A percentile compares a stretch with the other conserved stretches of the same genome.
phyloP scores from a whole-genome alignment of 768 basidiomycete species.

The Tricholoma bakamatsutake region DNA sequence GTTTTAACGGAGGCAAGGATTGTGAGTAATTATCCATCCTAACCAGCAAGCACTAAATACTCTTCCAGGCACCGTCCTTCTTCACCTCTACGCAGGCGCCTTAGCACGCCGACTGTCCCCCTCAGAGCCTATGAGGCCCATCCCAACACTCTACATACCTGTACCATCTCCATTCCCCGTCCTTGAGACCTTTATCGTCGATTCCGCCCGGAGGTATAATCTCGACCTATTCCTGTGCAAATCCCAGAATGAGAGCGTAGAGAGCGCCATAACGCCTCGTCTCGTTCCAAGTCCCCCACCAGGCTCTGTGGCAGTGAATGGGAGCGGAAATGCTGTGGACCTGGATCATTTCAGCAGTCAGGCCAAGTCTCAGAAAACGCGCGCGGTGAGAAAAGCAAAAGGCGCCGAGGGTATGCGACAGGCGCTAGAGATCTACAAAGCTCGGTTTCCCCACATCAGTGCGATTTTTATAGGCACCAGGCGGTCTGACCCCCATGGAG shows the following conservation, averaged over 20 bases:
- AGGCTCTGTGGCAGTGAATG: too few relatives aligned
- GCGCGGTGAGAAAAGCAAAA: constrained; percentile 45
- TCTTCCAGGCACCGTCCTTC: constrained; percentile 82
- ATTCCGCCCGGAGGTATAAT: constrained; percentile 55
- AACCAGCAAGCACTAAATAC: neutral
- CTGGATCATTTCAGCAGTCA: constrained; percentile 18
- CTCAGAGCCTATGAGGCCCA: constrained; percentile 35
- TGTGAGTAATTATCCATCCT: constrained; percentile 48
- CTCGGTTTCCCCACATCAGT: constrained; percentile 54
- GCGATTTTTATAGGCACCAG: constrained; percentile 90
- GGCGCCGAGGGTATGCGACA: constrained; percentile 72
- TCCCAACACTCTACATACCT: constrained; percentile 81
- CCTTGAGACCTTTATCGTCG: constrained; percentile 79
- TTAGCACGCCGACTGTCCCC: constrained; percentile 41
- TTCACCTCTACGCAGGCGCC: constrained; percentile 81
- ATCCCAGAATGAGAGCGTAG: constrained; percentile 38
- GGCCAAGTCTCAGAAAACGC: constrained; percentile 17
- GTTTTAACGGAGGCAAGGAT: constrained; percentile 99
- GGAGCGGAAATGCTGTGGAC: constrained; percentile 8
- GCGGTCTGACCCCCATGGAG: constrained; percentile 88
- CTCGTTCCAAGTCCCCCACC: neutral
- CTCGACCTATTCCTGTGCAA: constrained; percentile 67
- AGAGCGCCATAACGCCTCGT: constrained; percentile 39
- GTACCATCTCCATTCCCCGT: constrained; percentile 81
- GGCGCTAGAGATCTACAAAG: constrained; percentile 71